phyloP scores from a whole-genome alignment of 345 rosid genomes.

The Populus simonii region DNA sequence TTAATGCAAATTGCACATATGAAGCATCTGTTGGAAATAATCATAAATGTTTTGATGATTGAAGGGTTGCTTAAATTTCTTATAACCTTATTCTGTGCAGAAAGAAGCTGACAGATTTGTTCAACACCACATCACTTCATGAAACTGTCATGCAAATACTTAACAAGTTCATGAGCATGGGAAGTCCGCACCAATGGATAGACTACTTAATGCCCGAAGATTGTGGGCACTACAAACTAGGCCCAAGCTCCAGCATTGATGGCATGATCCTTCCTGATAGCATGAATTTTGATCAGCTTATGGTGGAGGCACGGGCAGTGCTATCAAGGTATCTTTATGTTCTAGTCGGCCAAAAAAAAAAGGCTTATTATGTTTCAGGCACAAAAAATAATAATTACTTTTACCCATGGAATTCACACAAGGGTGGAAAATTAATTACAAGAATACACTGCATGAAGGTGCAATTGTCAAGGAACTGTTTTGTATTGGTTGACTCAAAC shows the following conservation, averaged over 20 bases:
- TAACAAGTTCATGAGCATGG: slow-evolving; percentile 68
- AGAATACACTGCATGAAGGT: not conserved
- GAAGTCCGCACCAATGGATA: slow-evolving; percentile 76
- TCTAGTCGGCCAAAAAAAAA: not conserved
- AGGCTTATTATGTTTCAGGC: not conserved
- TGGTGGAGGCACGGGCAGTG: slow-evolving; percentile 73
- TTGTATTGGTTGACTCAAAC: not conserved
- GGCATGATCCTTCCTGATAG: slow-evolving; percentile 28
- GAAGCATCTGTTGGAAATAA: not conserved
- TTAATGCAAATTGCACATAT: not conserved
- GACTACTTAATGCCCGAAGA: slow-evolving; percentile 73
- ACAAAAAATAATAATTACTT: not conserved
- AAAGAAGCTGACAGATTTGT: slow-evolving; percentile 67
- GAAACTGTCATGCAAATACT: slow-evolving; percentile 67
- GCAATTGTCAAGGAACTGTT: not conserved
- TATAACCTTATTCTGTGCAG: slow-evolving; percentile 41
- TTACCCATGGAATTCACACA: not conserved
- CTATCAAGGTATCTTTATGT: slow-evolving; percentile 54
- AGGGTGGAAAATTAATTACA: not conserved
- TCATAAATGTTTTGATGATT: not conserved
- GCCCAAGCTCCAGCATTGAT: slow-evolving; percentile 31
- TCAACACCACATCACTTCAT: slow-evolving; percentile 44
- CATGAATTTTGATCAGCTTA: slow-evolving; percentile 68
- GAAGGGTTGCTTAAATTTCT: not conserved
- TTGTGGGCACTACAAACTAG: slow-evolving; percentile 28